Evolutionary conservation across 164 flowering plant species (phyloP).

Genomic region (Hamamelis virginiana): DNA sequence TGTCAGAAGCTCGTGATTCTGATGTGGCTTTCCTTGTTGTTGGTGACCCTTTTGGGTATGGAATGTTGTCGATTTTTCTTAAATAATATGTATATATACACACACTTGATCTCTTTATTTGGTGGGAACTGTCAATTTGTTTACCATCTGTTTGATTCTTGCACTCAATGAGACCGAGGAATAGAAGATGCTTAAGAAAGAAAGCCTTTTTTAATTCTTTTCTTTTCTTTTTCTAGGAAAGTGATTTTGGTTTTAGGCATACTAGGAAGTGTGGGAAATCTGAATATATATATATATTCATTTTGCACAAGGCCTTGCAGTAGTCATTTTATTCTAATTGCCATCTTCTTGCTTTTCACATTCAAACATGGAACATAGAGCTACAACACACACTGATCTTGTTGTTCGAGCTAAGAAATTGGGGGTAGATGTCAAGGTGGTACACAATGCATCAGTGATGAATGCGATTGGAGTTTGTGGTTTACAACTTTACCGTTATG

Average conservation of each 20-base stretch:
- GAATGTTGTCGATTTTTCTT: too few relatives aligned
- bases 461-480: constrained; percentile 96
- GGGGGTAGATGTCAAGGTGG: constrained; percentile 75
- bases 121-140: too few relatives aligned
- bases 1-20: constrained; percentile 52
- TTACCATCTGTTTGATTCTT: too few relatives aligned
- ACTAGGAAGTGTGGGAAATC: too few relatives aligned
- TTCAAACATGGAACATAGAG: constrained; percentile 42
- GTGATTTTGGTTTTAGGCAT: too few relatives aligned
- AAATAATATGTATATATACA: too few relatives aligned
- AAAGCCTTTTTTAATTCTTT: too few relatives aligned
- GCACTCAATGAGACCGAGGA: too few relatives aligned
- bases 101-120: too few relatives aligned
- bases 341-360: not conserved
- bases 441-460: constrained; percentile 95
- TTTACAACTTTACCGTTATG: constrained; percentile 87
- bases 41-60: constrained; percentile 96
- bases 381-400: constrained; percentile 90
- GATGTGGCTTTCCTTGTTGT: constrained; percentile 93
- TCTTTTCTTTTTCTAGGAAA: too few relatives aligned
- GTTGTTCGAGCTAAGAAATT: constrained; percentile 85
- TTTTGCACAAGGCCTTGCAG: not conserved
- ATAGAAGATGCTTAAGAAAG: too few relatives aligned
- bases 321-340: not conserved
- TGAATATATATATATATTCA: too few relatives aligned